These are phyloP conservation scores for Alternaria sp. DNA, from an alignment of 2,329 filamentous ascomycete species.

Conservation along the genomic window DNA sequence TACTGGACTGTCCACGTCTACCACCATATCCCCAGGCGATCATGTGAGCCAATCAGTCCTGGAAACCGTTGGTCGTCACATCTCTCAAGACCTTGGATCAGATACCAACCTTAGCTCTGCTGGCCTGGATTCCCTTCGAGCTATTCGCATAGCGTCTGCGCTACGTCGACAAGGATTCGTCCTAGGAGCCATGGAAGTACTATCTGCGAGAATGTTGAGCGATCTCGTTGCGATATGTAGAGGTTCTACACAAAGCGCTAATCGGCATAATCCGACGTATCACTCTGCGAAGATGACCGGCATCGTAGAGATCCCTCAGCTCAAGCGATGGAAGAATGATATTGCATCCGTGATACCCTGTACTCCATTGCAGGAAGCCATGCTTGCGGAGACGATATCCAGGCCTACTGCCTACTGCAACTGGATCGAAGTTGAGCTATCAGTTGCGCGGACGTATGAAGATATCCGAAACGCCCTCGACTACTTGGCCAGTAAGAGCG, in stretches of 20 bases:
- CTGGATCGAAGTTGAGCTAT: conserved; percentile 70
- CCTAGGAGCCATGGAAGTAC: conserved; percentile 65
- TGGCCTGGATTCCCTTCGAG: conserved; percentile 71
- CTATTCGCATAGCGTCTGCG: conserved; percentile 68
- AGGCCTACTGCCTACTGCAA: conserved; percentile 75
- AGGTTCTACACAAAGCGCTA: not conserved
- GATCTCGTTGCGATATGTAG: conserved; percentile 29
- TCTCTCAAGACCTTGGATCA: conserved; percentile 49
- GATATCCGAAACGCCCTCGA: conserved; percentile 50
- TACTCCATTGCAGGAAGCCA: conserved; percentile 76
- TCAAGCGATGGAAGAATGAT: conserved; percentile 11
- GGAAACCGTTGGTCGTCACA: conserved; percentile 49
- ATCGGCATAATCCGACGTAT: not conserved
- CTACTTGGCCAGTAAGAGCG: conserved; percentile 55
- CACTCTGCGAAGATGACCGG: not conserved
- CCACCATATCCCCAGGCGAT: conserved; percentile 12
- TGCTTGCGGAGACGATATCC: conserved; percentile 76
- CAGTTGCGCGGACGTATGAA: conserved; percentile 35
- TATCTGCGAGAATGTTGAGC: conserved; percentile 61
- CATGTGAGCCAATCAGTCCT: conserved; percentile 42
- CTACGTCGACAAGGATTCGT: conserved; percentile 65
- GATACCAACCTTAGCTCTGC: conserved; percentile 57
- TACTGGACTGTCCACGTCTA: conserved; percentile 12
- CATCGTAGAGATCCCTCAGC: conserved; percentile 10
- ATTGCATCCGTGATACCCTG: conserved; percentile 61